A percentile compares a stretch with the other conserved stretches of the same genome.
Conservation (phyloP, 345 rosid genomes). For the Angophora floribunda region DNA sequence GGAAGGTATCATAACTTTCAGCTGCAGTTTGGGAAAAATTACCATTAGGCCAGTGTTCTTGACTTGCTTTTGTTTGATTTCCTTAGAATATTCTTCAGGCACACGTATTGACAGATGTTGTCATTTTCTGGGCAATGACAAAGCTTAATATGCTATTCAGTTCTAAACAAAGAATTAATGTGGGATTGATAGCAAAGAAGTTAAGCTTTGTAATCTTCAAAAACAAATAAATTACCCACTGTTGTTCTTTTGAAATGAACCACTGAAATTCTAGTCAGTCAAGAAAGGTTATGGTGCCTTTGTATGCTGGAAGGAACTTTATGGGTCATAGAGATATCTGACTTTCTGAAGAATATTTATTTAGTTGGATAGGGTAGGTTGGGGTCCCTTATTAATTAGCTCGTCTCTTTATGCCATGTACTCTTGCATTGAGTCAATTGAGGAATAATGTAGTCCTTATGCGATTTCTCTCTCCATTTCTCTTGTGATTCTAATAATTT, state of each 20-base stretch:
- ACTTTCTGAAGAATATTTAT: background rate
- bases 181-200: background rate
- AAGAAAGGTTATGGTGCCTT: background rate
- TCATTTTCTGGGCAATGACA: background rate
- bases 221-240: background rate
- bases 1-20: slow-evolving; percentile 38
- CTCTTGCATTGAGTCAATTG: background rate
- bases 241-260: background rate
- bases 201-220: background rate
- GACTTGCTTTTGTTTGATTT: background rate
- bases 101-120: background rate
- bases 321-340: background rate
- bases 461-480: background rate
- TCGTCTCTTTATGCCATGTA: background rate
- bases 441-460: background rate
- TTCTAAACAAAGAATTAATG: background rate
- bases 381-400: background rate
- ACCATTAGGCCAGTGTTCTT: background rate
- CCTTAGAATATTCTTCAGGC: background rate
- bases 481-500: background rate
- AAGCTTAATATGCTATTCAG: background rate
- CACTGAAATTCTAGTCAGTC: background rate
- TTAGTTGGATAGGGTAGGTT: background rate
- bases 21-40: background rate
- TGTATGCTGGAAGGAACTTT: background rate